A percentile compares a stretch with the other conserved stretches of the same genome.
Evolutionary conservation across 2,329 filamentous ascomycete genomes (phyloP).

Genomic region (Diaporthe vaccinii): DNA sequence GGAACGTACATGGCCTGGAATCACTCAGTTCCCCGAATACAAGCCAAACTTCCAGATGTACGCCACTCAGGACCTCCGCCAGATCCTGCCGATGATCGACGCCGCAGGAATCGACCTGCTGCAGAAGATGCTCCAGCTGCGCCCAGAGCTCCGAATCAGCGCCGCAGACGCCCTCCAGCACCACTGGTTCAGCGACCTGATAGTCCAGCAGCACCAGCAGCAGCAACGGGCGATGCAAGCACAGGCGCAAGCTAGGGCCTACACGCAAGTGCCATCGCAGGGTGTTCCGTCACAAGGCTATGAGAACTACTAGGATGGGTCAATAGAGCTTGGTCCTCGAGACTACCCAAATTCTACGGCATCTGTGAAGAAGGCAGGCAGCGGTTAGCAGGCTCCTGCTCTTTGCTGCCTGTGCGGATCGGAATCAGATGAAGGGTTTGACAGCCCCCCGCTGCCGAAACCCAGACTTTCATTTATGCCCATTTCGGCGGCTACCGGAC

Average conservation of each 20-base stretch:
- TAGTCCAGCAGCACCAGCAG: conserved; percentile 67
- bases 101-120: conserved; percentile 87
- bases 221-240: conserved; percentile 52
- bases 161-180: conserved; percentile 89
- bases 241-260: conserved; percentile 50
- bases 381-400: not conserved
- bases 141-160: conserved; percentile 91
- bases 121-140: conserved; percentile 90
- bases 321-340: conserved; percentile 23
- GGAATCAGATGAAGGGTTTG: not conserved
- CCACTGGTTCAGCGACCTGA: conserved; percentile 88
- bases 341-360: not conserved
- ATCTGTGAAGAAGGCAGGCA: not conserved
- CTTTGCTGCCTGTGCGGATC: not conserved
- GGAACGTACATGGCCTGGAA: conserved; percentile 94
- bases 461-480: conserved; percentile 29
- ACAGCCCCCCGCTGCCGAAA: not conserved
- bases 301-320: conserved; percentile 44
- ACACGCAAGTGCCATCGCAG: conserved; percentile 47
- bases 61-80: conserved; percentile 88
- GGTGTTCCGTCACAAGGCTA: conserved; percentile 54
- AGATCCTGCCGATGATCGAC: conserved; percentile 92
- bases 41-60: conserved; percentile 96
- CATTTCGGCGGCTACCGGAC: not conserved
- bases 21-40: conserved; percentile 97